phyloP scores from a whole-genome alignment of 805 yeast species.

The Cyberlindnera mycetangii region DNA sequence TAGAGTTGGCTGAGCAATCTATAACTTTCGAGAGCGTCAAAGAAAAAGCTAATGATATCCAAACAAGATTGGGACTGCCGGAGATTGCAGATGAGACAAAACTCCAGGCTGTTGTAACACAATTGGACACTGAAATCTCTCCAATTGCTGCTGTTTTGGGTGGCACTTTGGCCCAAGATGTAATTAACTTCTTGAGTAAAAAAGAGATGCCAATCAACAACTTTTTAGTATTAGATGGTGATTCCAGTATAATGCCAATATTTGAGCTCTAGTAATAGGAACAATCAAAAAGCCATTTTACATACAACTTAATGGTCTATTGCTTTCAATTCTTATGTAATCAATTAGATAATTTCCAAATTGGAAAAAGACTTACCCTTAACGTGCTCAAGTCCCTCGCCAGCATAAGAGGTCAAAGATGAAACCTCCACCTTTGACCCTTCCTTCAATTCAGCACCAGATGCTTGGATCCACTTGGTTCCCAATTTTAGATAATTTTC shows the following conservation, averaged over 20 bases:
- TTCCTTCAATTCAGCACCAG: slow-evolving; percentile 59
- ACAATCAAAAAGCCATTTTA: too few relatives aligned
- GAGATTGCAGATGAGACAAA: slow-evolving; percentile 42
- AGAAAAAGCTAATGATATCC: slow-evolving; percentile 29
- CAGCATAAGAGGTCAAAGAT: slow-evolving; percentile 70
- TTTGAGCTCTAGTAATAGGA: slow-evolving; percentile 45
- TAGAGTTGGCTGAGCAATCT: slow-evolving; percentile 24
- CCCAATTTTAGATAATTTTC: slow-evolving; percentile 61
- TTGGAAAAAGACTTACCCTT: slow-evolving; percentile 43
- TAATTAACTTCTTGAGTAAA: slow-evolving; percentile 74
- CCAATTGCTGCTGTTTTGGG: slow-evolving; percentile 89
- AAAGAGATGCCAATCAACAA: slow-evolving; percentile 83
- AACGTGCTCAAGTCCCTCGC: slow-evolving; percentile 63
- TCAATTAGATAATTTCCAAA: slow-evolving; percentile 24
- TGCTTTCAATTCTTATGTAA: too few relatives aligned
- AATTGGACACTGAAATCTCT: slow-evolving; percentile 61
- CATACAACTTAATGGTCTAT: too few relatives aligned
- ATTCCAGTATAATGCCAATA: slow-evolving; percentile 71
- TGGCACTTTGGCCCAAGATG: slow-evolving; percentile 87
- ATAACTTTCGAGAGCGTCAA: slow-evolving; percentile 31
- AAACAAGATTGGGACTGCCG: slow-evolving; percentile 38
- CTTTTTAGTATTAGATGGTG: slow-evolving; percentile 72
- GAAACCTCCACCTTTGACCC: slow-evolving; percentile 67
- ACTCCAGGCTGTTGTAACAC: slow-evolving; percentile 41
- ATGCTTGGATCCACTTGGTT: slow-evolving; percentile 65